phyloP scores from a whole-genome alignment of 1,139 yeast genomes.

The Blastobotrys raffinosifermentans region DNA sequence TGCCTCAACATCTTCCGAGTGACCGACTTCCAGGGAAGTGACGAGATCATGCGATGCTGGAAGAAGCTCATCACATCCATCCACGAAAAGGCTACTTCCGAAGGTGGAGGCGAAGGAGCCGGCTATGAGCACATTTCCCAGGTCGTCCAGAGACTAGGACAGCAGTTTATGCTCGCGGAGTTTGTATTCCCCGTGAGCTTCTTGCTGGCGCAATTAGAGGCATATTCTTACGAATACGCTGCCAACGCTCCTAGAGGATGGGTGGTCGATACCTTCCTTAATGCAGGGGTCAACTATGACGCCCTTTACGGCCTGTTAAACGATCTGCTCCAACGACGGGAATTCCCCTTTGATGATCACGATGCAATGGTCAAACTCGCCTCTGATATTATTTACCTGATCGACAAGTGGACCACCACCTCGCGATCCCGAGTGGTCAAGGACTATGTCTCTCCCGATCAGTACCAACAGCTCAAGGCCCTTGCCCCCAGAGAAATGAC shows the following conservation, averaged over 20 bases:
- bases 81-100: constrained; percentile 21
- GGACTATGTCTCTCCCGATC: background rate
- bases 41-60: constrained; percentile 37
- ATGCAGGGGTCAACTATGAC: constrained; percentile 70
- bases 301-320: constrained; percentile 62
- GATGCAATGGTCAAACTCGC: constrained; percentile 24
- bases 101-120: constrained; percentile 28
- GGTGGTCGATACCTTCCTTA: constrained; percentile 62
- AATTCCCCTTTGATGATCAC: constrained; percentile 31
- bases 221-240: constrained; percentile 34
- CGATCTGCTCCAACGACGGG: constrained; percentile 53
- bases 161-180: constrained; percentile 50
- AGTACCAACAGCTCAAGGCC: background rate
- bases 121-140: constrained; percentile 34
- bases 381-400: constrained; percentile 24
- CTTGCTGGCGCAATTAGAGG: constrained; percentile 51
- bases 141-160: constrained; percentile 44
- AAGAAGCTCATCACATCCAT: constrained; percentile 26
- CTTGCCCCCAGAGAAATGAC: background rate
- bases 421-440: constrained; percentile 9
- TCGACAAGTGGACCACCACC: constrained; percentile 24
- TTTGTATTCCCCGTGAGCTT: constrained; percentile 76
- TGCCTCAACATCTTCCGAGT: constrained; percentile 73
- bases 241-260: constrained; percentile 46
- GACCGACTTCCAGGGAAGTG: constrained; percentile 50